These are phyloP conservation scores for Piloderma croceum DNA, from an alignment of 768 basidiomycete species.

Conservation along the genomic window DNA sequence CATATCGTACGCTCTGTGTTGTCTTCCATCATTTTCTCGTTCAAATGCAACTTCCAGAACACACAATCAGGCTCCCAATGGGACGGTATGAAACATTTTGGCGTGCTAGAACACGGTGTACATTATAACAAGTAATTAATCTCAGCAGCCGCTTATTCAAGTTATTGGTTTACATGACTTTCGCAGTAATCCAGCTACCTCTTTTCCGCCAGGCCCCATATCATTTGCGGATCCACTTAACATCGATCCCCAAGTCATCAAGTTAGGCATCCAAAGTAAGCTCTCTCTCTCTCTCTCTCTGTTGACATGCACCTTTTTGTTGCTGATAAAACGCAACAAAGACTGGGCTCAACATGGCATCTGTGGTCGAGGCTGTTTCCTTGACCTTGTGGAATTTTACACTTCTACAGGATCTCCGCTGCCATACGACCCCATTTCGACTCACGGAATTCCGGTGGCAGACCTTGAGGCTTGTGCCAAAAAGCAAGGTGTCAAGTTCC, in stretches of 20 bases:
- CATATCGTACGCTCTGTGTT: constrained; percentile 40
- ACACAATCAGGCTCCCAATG: constrained; percentile 69
- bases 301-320: constrained; percentile 1
- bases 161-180: not conserved
- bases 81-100: constrained; percentile 62
- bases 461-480: constrained; percentile 56
- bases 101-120: constrained; percentile 44
- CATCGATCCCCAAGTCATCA: constrained; percentile 41
- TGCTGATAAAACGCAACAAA: constrained; percentile 16
- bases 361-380: constrained; percentile 60
- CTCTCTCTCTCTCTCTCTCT: constrained; percentile 12
- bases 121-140: constrained; percentile 55
- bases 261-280: constrained; percentile 66
- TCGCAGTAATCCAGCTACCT: constrained; percentile 36
- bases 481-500: constrained; percentile 52
- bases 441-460: constrained; percentile 44
- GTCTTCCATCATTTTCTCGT: constrained; percentile 1
- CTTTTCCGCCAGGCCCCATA: constrained; percentile 41
- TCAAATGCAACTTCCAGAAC: too few relatives aligned
- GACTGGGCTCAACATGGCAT: constrained; percentile 72
- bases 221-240: constrained; percentile 43
- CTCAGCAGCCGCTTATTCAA: not conserved
- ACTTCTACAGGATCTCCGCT: constrained; percentile 34
- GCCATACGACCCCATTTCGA: constrained; percentile 62
- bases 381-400: constrained; percentile 56